Evolutionary conservation across 768 basidiomycete genomes (phyloP), one percentile per base, ranked within the genome.

Genomic region (Tricholoma matsutake): DNA sequence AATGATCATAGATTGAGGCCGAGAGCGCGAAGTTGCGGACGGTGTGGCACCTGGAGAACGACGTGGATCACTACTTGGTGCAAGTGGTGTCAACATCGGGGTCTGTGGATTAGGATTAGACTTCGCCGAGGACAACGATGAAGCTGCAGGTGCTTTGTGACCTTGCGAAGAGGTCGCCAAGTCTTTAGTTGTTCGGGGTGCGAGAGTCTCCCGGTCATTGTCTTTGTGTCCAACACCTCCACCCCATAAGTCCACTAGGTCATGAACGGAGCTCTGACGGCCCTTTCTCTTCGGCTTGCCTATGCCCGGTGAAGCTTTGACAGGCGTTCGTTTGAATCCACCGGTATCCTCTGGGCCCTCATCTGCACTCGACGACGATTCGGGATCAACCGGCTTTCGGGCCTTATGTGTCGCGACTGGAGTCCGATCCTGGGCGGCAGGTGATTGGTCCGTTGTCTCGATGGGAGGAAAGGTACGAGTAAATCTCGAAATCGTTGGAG

Each of bases 181-280:
- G 31, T 60, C 63, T 28, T 35, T 20, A 11, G 34, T 39, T n/a
- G 22, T 35, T 52, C 57, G 70, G 49, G 65, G 69, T 29, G 59
- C 43, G 14, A 57, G 43, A 25, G 59, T 29, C 20, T 68, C 63
- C 41, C 68, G 67, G 32, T 73, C 75, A 63, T 78, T 81, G 64
- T 84, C 81, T 65, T 79, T 83, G 6, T 75, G 53, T 66, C 60
- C 63, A 61, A 78, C 62, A 13, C 80, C 79, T 6, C 88, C 89
- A 43, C 89, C 89, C 79, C 88, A 92, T 29, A 93, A 71, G 69
- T 89, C 88, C 29, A 93, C 89, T 58, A 93, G 70, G 67, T 94
- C 88, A 67, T 94, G 91, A 22, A 93, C 91, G 11, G 92, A 93
- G 67, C 85, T 88, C 76, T 93, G 90, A 63, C 91, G 56, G n/a